Conservation (phyloP, 139 green algal genomes). For the Volvox reticuliferus region DNA sequence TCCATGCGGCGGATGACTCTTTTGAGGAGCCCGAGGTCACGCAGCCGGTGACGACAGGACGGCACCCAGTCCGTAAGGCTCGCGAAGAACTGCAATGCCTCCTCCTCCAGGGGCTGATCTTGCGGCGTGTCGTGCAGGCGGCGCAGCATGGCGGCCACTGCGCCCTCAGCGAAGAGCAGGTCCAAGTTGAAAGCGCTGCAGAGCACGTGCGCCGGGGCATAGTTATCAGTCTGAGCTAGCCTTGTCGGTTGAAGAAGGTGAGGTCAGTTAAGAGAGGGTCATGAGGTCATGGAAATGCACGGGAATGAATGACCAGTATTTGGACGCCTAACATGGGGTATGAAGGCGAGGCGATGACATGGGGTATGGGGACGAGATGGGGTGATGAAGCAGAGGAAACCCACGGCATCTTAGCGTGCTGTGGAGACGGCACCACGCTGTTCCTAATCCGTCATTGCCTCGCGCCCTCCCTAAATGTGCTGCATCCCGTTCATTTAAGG, state of each 20-base stretch:
- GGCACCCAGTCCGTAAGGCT: conserved; percentile 43
- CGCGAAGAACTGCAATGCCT: conserved; percentile 48
- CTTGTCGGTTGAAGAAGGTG: background rate
- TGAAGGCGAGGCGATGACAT: too few species aligned
- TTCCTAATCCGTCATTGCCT: too few species aligned
- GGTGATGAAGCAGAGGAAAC: too few species aligned
- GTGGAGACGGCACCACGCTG: too few species aligned
- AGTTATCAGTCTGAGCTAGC: too few species aligned
- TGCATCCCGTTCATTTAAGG: background rate
- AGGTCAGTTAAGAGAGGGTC: too few species aligned
- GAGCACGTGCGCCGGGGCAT: background rate
- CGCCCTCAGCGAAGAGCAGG: conserved; percentile 42
- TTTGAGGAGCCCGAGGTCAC: conserved; percentile 43
- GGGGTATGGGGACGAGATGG: too few species aligned
- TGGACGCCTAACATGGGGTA: too few species aligned
- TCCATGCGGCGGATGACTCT: conserved; percentile 43
- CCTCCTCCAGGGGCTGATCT: conserved; percentile 40
- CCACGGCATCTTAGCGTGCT: too few species aligned
- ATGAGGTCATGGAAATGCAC: too few species aligned
- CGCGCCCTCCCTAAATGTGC: background rate
- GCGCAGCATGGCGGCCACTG: conserved; percentile 13
- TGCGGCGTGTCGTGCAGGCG: conserved; percentile 42
- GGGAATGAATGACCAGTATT: too few species aligned
- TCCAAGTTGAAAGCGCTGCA: conserved; percentile 46
- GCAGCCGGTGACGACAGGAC: conserved; percentile 33